Evolutionary conservation across 2,329 filamentous ascomycete species (phyloP).

Genomic region (Fusarium sp.): DNA sequence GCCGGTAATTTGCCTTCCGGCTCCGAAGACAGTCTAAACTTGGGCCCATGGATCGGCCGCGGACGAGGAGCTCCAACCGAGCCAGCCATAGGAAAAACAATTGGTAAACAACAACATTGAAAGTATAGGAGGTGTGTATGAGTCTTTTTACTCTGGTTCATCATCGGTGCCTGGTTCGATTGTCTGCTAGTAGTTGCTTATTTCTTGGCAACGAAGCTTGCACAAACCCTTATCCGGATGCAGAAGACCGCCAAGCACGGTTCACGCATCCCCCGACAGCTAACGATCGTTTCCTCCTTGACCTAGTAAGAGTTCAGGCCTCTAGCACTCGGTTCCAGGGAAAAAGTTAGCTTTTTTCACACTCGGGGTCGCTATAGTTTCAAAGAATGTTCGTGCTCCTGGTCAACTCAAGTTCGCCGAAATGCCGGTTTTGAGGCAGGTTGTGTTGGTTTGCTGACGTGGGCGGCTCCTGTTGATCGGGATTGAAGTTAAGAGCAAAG

Average conservation of each 20-base stretch:
- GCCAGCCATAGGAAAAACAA: not conserved
- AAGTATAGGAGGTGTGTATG: not conserved
- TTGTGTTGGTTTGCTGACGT: not conserved
- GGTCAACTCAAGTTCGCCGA: conserved; percentile 25
- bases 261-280: conserved; percentile 4
- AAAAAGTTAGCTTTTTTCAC: conserved; percentile 14
- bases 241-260: conserved; percentile 2
- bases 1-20: conserved; percentile 14
- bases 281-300: conserved; percentile 4
- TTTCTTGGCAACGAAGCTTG: not conserved
- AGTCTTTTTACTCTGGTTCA: not conserved
- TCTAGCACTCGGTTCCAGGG: conserved; percentile 7
- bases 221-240: not conserved
- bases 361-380: conserved; percentile 17
- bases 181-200: not conserved
- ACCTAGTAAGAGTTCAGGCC: conserved; percentile 3
- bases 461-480: not conserved
- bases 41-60: conserved; percentile 6
- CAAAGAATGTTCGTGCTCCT: not conserved
- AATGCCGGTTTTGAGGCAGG: conserved; percentile 2
- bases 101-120: not conserved
- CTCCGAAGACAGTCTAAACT: conserved; percentile 13
- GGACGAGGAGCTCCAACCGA: conserved; percentile 24
- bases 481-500: not conserved
- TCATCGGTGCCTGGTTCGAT: not conserved